These are phyloP conservation scores for Solanum boliviense DNA, from an alignment of 257 asterid species.

Conservation along the genomic window DNA sequence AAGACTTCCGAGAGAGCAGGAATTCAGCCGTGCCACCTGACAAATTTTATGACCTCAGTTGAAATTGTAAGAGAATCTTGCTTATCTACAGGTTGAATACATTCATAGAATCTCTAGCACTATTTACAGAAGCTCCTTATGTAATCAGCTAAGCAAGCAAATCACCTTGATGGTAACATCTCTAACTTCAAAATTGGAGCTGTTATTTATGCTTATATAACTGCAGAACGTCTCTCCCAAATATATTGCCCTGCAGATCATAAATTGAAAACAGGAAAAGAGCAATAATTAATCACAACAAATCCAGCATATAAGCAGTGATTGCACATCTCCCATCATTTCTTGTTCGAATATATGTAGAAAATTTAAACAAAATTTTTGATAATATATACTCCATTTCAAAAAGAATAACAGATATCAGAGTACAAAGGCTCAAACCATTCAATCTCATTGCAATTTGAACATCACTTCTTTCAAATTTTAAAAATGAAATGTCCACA, in stretches of 20 bases:
- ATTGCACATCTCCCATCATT: neutral
- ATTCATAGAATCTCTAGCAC: neutral
- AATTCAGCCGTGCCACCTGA: neutral
- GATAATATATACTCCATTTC: neutral
- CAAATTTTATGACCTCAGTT: neutral
- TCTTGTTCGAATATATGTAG: neutral
- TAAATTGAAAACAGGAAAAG: neutral
- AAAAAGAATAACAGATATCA: neutral
- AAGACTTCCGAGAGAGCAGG: neutral
- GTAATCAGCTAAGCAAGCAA: neutral
- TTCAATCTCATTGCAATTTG: neutral
- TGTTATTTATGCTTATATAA: conserved; percentile 89
- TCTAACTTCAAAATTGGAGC: conserved; percentile 76
- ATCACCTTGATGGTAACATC: conserved; percentile 83
- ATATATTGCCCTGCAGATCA: conserved; percentile 72
- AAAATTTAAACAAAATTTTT: neutral
- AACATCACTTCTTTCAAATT: neutral
- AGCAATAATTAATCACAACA: neutral
- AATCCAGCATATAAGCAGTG: neutral
- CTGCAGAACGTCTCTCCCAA: conserved; percentile 99
- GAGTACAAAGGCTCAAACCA: neutral
- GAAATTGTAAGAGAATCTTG: neutral
- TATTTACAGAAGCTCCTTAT: neutral
- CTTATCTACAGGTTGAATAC: neutral
- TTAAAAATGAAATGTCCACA: neutral